Percentiles rank a stretch among this genome's conserved stretches.
Conservation (phyloP, 23 red algal genomes). For the Gracilaria domingensis region DNA sequence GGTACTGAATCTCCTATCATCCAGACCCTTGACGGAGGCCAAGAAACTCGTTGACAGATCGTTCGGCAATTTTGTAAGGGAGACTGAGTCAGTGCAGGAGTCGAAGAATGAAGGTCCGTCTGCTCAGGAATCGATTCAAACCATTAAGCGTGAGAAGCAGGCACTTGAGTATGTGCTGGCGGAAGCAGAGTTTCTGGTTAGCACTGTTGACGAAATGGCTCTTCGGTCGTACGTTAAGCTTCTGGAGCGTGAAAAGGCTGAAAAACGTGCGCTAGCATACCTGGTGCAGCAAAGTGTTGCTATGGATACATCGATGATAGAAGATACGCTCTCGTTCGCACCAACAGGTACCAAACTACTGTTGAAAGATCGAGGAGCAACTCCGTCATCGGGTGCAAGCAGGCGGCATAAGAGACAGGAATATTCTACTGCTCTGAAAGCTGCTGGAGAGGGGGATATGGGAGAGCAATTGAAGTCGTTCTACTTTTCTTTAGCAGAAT, state of each 20-base stretch:
- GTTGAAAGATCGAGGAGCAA: slow-evolving; percentile 39
- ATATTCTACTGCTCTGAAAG: slow-evolving; percentile 37
- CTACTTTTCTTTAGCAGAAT: slow-evolving; percentile 34
- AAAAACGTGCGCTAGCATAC: slow-evolving; percentile 69
- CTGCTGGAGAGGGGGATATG: slow-evolving; percentile 54
- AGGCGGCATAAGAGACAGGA: slow-evolving; percentile 59
- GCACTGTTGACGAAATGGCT: slow-evolving; percentile 47
- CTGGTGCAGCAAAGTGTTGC: slow-evolving; percentile 62
- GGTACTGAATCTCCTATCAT: slow-evolving; percentile 91
- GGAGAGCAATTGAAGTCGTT: slow-evolving; percentile 48
- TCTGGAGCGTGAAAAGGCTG: slow-evolving; percentile 72
- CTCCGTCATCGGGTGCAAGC: slow-evolving; percentile 30
- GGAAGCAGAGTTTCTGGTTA: slow-evolving; percentile 33
- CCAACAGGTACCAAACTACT: slow-evolving; percentile 60
- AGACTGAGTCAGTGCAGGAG: slow-evolving; percentile 16
- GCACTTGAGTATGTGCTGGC: slow-evolving; percentile 41
- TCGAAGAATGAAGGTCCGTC: slow-evolving; percentile 1
- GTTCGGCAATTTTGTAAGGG: slow-evolving; percentile 74
- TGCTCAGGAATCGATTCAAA: slow-evolving; percentile 7
- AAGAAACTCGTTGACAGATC: slow-evolving; percentile 82
- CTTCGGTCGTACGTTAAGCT: slow-evolving; percentile 65
- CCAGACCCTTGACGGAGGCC: slow-evolving; percentile 56
- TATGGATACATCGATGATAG: slow-evolving; percentile 45
- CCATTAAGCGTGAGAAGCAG: slow-evolving; percentile 27
- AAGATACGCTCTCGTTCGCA: slow-evolving; percentile 74